phyloP scores from a whole-genome alignment of 2,329 filamentous ascomycete genomes.

The Dactylellina haptotyla region DNA sequence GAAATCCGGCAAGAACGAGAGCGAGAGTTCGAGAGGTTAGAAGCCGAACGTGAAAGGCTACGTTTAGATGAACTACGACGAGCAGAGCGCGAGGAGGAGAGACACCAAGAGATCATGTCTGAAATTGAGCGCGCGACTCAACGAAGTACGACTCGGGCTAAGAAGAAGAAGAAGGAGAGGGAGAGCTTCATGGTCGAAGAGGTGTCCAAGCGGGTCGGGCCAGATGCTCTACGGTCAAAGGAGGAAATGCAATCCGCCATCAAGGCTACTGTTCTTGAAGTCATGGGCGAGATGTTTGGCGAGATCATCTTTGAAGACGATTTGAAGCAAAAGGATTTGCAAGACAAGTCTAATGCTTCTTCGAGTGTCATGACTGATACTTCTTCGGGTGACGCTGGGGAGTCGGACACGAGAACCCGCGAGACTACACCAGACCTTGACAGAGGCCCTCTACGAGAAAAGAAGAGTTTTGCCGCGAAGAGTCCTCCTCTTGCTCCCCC shows the following conservation, averaged over 20 bases:
- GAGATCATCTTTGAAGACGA: constrained; percentile 54
- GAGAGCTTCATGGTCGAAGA: constrained; percentile 39
- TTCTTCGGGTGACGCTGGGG: constrained; percentile 17
- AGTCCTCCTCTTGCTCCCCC: constrained; percentile 12
- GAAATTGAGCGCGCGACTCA: constrained; percentile 51
- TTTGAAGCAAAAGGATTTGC: constrained; percentile 15
- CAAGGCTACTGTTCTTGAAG: constrained; percentile 46
- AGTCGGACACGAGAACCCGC: constrained; percentile 29
- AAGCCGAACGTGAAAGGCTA: constrained; percentile 36
- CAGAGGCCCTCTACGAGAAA: constrained; percentile 18
- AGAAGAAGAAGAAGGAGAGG: constrained; percentile 46
- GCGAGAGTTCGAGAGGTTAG: constrained; percentile 40
- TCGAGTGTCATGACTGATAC: constrained; percentile 26
- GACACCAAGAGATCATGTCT: constrained; percentile 51
- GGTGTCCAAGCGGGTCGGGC: constrained; percentile 47
- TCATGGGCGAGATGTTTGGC: constrained; percentile 52
- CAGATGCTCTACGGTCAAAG: constrained; percentile 41
- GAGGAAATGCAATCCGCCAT: constrained; percentile 49
- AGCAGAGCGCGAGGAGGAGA: constrained; percentile 41
- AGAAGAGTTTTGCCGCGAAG: constrained; percentile 7
- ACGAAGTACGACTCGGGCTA: constrained; percentile 44
- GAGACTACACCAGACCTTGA: constrained; percentile 45
- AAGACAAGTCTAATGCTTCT: constrained; percentile 29
- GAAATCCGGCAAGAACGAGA: constrained; percentile 47
- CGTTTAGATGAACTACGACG: constrained; percentile 42